Evolutionary conservation across 2,329 filamentous ascomycete genomes (phyloP).

Genomic region (Berkeleyomyces rouxiae): DNA sequence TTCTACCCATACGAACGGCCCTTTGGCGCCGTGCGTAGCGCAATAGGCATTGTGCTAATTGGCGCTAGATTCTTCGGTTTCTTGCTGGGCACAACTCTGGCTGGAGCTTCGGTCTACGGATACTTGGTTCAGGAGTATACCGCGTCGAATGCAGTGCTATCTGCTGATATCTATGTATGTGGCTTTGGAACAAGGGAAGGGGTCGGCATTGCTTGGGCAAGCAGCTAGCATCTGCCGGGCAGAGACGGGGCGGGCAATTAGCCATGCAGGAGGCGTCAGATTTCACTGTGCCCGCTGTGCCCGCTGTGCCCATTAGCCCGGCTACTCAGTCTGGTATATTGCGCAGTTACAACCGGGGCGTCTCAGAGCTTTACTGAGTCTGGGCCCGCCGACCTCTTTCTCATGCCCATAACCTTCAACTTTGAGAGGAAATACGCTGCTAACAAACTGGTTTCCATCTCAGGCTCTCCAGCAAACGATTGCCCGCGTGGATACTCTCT

Average conservation of each 20-base stretch:
- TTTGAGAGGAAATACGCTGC: neutral
- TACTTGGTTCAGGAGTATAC: conserved; percentile 91
- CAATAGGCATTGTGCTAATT: conserved; percentile 4
- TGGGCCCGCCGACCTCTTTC: neutral
- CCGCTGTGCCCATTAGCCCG: neutral
- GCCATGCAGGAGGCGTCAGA: neutral
- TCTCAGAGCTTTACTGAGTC: neutral
- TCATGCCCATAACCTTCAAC: neutral
- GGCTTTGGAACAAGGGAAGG: neutral
- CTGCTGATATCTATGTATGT: conserved; percentile 11
- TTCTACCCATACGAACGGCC: neutral
- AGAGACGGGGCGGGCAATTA: neutral
- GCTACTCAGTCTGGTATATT: neutral
- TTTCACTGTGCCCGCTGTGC: too few species aligned
- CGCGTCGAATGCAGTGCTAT: conserved; percentile 73
- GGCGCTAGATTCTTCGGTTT: conserved; percentile 67
- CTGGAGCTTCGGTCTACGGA: conserved; percentile 72
- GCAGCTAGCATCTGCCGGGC: neutral
- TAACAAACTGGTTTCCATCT: conserved; percentile 14
- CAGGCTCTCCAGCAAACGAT: conserved; percentile 69
- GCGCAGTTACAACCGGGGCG: neutral
- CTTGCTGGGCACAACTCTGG: conserved; percentile 64
- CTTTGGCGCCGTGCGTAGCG: neutral
- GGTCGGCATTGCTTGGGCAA: neutral
- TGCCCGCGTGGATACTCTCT: conserved; percentile 61